Base-by-base conservation (phyloP, 2,329 filamentous ascomycete genomes). In the Raffaelea deltoideospora region DNA sequence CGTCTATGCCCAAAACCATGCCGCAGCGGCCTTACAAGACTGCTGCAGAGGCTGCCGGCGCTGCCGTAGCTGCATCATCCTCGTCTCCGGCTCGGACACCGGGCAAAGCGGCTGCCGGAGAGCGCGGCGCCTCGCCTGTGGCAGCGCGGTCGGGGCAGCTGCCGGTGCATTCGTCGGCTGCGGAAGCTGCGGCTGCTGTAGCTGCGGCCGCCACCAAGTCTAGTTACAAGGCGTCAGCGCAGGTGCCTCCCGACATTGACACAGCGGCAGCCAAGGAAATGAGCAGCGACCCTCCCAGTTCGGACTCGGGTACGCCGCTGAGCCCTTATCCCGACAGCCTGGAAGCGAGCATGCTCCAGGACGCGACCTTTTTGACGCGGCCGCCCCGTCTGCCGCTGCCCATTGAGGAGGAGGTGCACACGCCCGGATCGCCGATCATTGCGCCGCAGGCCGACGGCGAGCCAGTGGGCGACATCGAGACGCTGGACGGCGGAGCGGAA, bases 311-410 rank as follows among this genome's bases (percentile, higher is more conserved):
- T 46, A 54, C 50, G 35, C 43, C 53, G 38, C 48, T 55, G 22
- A 44, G 42, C 24, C 43, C 47, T 42, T 56, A 43, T 18, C 47
- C 52, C 33, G 54, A 60, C 45, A 53, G 52, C 34, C 41, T 50
- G 43, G 63, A 69, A 32, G 48, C 57, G 22, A 56, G 60, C 29
- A 57, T 67, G 43, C 53, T 67, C 34, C 74, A 72, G 45, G 71
- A 74, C 46, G 69, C 77, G 61, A 66, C 67, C 31, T 78, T 76
- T 49, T 59, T 72, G 49, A 64, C 68, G 40, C 70, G 80, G n/a
- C 88, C 88, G 32, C 88, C 88, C 35, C 79, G 88, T 42, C 65
- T 96, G 50, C 88, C 88, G 40, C 72, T 96, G 41, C 87, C 88
- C 37, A 95, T 96, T 49, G 86, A 92, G 49, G 84, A 95, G 63